Percentiles rank a stretch among this genome's conserved stretches.
Conservation (phyloP, 2,329 filamentous ascomycete genomes). For the Aspergillus neoniger region DNA sequence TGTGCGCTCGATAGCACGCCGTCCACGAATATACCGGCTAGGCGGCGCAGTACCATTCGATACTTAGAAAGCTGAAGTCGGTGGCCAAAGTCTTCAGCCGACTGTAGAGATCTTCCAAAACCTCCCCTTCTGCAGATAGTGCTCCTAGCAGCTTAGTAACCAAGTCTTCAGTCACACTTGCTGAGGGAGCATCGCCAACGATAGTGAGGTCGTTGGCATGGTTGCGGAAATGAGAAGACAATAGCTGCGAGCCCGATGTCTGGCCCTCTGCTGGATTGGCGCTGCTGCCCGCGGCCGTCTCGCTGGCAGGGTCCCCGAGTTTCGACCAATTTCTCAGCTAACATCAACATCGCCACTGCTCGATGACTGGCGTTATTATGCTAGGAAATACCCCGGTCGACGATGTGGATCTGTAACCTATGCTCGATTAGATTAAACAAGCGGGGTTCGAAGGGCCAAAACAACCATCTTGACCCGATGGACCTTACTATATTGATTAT, state of each 20-base stretch:
- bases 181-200: not conserved
- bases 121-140: not conserved
- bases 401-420: no score
- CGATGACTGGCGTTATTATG: no score
- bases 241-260: conserved; percentile 6
- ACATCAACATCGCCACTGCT: no score
- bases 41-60: not conserved
- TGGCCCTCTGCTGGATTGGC: not conserved
- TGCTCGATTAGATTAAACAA: no score
- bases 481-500: no score
- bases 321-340: no score
- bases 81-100: not conserved
- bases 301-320: not conserved
- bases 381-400: no score
- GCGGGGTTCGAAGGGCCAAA: no score
- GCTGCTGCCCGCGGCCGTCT: not conserved
- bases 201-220: not conserved
- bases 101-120: not conserved
- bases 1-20: not conserved
- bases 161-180: not conserved
- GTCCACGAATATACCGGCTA: conserved; percentile 4
- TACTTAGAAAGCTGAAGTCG: not conserved
- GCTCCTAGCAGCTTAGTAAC: not conserved
- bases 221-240: conserved; percentile 8
- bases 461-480: no score